These are phyloP conservation scores for Raffaelea deltoideospora DNA, from an alignment of 2,329 filamentous ascomycete genomes.

Conservation along the genomic window DNA sequence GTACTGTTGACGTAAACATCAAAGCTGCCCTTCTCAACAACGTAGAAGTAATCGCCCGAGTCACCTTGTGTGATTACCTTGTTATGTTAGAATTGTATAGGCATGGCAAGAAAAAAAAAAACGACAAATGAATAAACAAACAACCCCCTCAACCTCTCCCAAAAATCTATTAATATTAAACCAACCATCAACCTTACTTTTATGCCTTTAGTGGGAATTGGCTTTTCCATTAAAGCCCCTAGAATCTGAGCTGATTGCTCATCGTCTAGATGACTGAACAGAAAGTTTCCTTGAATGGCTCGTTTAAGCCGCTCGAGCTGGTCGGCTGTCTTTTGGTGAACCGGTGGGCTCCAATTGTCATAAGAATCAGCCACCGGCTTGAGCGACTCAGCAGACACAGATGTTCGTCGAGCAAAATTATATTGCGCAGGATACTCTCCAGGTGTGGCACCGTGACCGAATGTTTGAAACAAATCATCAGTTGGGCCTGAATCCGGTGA, in stretches of 20 bases:
- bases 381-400: slow-evolving; percentile 90
- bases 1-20: slow-evolving; percentile 77
- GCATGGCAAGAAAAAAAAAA: background rate
- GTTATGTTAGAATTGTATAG: background rate
- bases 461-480: slow-evolving; percentile 24
- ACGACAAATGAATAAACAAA: too few species aligned
- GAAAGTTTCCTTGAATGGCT: slow-evolving; percentile 78
- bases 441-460: slow-evolving; percentile 36
- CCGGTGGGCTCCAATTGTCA: slow-evolving; percentile 82
- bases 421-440: slow-evolving; percentile 82
- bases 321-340: slow-evolving; percentile 67
- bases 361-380: slow-evolving; percentile 73
- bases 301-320: slow-evolving; percentile 66
- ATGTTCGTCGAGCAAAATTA: slow-evolving; percentile 83
- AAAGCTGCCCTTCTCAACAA: slow-evolving; percentile 82
- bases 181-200: too few species aligned
- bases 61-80: slow-evolving; percentile 94
- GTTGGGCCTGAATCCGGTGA: too few species aligned
- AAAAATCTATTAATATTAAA: too few species aligned
- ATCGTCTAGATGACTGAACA: slow-evolving; percentile 89
- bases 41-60: slow-evolving; percentile 93
- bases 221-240: slow-evolving; percentile 84
- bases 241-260: slow-evolving; percentile 81
- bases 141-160: slow-evolving; percentile 9
- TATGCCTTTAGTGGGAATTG: slow-evolving; percentile 79